These are phyloP conservation scores for Aspergillus indologenus DNA, from an alignment of 495 filamentous ascomycete genomes.

Conservation along the genomic window DNA sequence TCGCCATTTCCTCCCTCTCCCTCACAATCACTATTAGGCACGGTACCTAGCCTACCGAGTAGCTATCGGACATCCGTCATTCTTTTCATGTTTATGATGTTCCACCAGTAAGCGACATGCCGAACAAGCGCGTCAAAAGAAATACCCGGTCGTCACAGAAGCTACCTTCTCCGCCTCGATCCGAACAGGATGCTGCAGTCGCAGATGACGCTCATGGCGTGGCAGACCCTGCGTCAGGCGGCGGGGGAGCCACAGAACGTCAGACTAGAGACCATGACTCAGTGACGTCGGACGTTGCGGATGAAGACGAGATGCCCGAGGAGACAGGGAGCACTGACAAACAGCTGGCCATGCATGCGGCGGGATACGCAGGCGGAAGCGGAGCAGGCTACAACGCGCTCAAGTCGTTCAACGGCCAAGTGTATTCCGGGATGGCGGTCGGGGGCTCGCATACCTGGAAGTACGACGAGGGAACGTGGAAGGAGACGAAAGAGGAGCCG, in stretches of 20 bases:
- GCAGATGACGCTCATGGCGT: background rate
- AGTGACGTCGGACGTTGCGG: background rate
- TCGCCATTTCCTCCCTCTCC: background rate
- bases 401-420: constrained; percentile 28
- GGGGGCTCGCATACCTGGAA: constrained; percentile 35
- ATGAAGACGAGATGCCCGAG: constrained; percentile 13
- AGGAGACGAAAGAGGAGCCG: constrained; percentile 35
- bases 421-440: constrained; percentile 35
- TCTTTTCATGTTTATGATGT: background rate
- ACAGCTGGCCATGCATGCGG: background rate
- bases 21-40: background rate
- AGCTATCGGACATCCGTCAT: background rate
- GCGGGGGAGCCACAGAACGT: background rate
- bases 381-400: constrained; percentile 28
- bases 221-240: background rate
- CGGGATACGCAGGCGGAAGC: background rate
- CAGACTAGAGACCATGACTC: background rate
- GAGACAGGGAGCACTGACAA: background rate
- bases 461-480: constrained; percentile 31
- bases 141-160: constrained; percentile 1
- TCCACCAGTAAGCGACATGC: constrained; percentile 2
- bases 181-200: constrained; percentile 4
- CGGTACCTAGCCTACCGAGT: no score
- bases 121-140: constrained; percentile 3
- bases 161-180: constrained; percentile 1